These are phyloP conservation scores for Crucibulum laeve DNA, from an alignment of 768 basidiomycete genomes.

Conservation along the genomic window DNA sequence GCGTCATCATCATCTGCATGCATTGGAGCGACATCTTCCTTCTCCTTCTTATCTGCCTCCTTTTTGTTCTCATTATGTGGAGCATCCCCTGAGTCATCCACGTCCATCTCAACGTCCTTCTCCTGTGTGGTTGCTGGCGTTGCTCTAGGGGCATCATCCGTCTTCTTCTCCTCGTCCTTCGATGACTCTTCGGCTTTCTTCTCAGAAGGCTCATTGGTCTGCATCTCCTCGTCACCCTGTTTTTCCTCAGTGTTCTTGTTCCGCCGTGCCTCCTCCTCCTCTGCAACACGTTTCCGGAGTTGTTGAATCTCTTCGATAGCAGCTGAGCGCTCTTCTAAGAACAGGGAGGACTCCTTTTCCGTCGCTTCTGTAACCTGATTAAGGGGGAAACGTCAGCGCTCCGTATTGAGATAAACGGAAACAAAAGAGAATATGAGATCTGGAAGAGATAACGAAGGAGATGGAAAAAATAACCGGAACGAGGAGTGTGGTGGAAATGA, in stretches of 20 bases:
- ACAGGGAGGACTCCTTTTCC: conserved; percentile 66
- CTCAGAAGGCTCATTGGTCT: not conserved
- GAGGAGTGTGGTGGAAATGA: too few species aligned
- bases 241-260: conserved; percentile 13
- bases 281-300: conserved; percentile 60
- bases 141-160: not conserved
- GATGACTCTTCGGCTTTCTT: conserved; percentile 2
- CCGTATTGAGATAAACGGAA: too few species aligned
- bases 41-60: conserved; percentile 37
- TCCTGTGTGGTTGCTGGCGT: conserved; percentile 10
- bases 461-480: too few species aligned
- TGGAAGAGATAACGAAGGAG: too few species aligned
- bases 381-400: too few species aligned
- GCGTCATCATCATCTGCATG: conserved; percentile 77
- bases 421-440: too few species aligned
- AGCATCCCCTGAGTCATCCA: too few species aligned
- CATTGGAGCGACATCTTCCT: conserved; percentile 51
- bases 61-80: conserved; percentile 26
- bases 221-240: not conserved
- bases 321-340: conserved; percentile 52
- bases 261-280: conserved; percentile 53
- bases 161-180: not conserved
- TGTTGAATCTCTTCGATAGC: conserved; percentile 60
- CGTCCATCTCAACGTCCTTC: conserved; percentile 35
- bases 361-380: conserved; percentile 60